Evolutionary conservation across 768 basidiomycete species (phyloP), one percentile per base, ranked within the genome.

Genomic region (Mycena vulgaris): DNA sequence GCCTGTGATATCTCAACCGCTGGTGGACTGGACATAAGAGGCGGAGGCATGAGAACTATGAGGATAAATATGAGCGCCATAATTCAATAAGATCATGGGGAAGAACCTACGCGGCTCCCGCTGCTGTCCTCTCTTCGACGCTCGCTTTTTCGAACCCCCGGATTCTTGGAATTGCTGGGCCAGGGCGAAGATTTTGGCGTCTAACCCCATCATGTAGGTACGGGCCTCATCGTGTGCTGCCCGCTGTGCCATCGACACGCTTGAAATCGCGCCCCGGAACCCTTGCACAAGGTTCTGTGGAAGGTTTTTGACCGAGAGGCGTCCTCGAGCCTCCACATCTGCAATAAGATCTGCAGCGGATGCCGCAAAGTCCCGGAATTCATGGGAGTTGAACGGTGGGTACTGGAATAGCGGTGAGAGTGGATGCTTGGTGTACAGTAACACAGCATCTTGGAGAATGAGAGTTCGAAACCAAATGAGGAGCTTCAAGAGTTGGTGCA

Each of bases 401-500:
- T 58, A 66, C 2, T 57, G 33, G 35, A 66, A 66, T 1, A 66
- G 33, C 7, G 42, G 56, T 7, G 64, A 28, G 17, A 35, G 10
- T 3, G 64, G 64, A 25, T 59, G 31, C 28, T 59, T 47, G 13
- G 2, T 40, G n/a, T 58, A 66, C 21, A 66, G 64, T 0, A 66
- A n/a, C 10, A 56, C 64, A 40, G 33, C 23, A 47, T 66, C 64
- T 27, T 66, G 64, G 3, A 66, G 56, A 6, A 59, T 7, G 5
- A 66, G 19, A 0, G 48, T 59, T 3, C 64, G 64, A 48, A 66
- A 59, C 64, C 64, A 66, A n/a, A 65, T 19, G 6, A 63, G 62
- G 8, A 63, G 62, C n/a, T 52, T 63, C 28, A 63, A 63, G 11
- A 83, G 80, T n/a, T 78, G 58, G 5, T 68, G 72, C 2, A 82